Evolutionary conservation across 257 asterid species (phyloP).

Genomic region (Petunia secreta): DNA sequence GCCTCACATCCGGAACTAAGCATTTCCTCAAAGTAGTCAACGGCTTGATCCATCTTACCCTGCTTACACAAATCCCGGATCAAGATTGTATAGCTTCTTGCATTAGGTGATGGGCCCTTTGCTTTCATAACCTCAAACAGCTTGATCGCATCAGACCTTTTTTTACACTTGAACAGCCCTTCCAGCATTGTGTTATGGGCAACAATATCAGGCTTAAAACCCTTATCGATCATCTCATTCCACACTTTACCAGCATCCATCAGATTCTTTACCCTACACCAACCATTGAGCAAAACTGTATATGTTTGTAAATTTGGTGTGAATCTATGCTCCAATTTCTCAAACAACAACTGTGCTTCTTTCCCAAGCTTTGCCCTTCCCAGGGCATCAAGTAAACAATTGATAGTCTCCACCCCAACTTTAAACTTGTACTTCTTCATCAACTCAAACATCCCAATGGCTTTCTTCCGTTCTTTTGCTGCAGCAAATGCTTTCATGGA

Average conservation of each 20-base stretch:
- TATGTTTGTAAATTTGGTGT: slow-evolving; percentile 67
- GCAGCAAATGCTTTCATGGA: slow-evolving; percentile 76
- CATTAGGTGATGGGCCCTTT: slow-evolving; percentile 73
- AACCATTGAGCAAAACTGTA: slow-evolving; percentile 75
- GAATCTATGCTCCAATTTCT: slow-evolving; percentile 67
- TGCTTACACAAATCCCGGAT: slow-evolving; percentile 70
- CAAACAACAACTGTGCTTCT: slow-evolving; percentile 76
- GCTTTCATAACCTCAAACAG: slow-evolving; percentile 77
- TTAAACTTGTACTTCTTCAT: slow-evolving; percentile 74
- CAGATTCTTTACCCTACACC: slow-evolving; percentile 83
- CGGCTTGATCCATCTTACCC: slow-evolving; percentile 61
- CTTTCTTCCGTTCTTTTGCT: slow-evolving; percentile 85
- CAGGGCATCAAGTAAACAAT: slow-evolving; percentile 76
- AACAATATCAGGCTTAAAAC: slow-evolving; percentile 74
- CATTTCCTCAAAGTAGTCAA: slow-evolving; percentile 64
- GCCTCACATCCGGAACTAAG: slow-evolving; percentile 55
- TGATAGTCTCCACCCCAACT: slow-evolving; percentile 66
- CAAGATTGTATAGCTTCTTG: slow-evolving; percentile 69
- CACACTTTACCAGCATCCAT: slow-evolving; percentile 83
- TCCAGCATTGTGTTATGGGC: slow-evolving; percentile 87
- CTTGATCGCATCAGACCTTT: slow-evolving; percentile 65
- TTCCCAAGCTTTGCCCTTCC: slow-evolving; percentile 86
- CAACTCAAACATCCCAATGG: slow-evolving; percentile 71
- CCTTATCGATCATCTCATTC: slow-evolving; percentile 83
- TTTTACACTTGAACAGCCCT: slow-evolving; percentile 69